Percentiles rank a stretch among this genome's conserved stretches.
phyloP scores from a whole-genome alignment of 108 stramenopile genomes.

The Discostella pseudostelligera region DNA sequence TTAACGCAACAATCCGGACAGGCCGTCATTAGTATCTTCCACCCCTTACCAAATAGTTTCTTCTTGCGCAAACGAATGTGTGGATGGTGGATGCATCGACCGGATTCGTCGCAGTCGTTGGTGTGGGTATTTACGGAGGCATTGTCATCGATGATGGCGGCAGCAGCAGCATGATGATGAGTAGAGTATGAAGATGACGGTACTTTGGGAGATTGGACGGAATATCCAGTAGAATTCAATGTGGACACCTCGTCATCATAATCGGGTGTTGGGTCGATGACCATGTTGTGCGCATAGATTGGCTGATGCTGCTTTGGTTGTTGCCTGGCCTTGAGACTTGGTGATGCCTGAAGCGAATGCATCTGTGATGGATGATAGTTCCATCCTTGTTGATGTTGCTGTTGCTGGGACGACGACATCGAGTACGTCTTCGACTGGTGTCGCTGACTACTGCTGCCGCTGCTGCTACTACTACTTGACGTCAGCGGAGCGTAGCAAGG shows the following conservation, averaged over 20 bases:
- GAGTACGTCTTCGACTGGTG: no score
- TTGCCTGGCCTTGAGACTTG: neutral
- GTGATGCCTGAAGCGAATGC: conserved; percentile 6
- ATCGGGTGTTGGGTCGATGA: neutral
- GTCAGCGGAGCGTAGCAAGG: neutral
- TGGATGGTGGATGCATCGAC: conserved; percentile 38
- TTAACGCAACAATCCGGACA: conserved; percentile 49
- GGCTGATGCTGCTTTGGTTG: conserved; percentile 4
- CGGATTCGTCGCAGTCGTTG: conserved; percentile 36
- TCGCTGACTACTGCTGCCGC: neutral
- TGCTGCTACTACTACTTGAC: no score
- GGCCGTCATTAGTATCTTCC: conserved; percentile 47
- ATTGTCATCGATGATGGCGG: neutral
- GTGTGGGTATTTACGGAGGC: conserved; percentile 12
- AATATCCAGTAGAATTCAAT: conserved; percentile 5
- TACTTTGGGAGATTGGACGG: neutral
- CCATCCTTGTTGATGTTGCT: neutral
- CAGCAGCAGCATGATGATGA: neutral
- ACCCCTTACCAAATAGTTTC: conserved; percentile 41
- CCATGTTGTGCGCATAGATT: conserved; percentile 1
- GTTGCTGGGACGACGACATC: neutral
- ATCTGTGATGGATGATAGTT: neutral
- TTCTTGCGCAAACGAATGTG: conserved; percentile 45
- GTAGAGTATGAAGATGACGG: neutral
- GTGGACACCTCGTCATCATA: conserved; percentile 3